Evolutionary conservation across 2,329 filamentous ascomycete genomes (phyloP).

Genomic region (Exophiala spinifera): DNA sequence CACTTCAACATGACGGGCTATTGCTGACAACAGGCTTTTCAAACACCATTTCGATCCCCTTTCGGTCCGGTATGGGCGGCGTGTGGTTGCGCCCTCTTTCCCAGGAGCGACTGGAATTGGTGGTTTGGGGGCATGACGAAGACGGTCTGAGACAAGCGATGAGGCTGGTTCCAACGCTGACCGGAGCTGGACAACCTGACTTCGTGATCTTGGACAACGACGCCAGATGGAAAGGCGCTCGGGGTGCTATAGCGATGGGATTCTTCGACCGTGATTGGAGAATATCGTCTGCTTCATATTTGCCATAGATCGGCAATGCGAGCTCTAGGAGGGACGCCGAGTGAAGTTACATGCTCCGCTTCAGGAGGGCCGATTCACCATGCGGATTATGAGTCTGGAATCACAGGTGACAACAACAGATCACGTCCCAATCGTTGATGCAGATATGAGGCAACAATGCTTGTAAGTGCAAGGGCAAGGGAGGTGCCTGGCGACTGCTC

Average conservation of each 20-base stretch:
- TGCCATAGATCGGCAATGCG: slow-evolving; percentile 25
- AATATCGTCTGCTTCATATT: slow-evolving; percentile 48
- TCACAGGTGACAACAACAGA: too few relatives aligned
- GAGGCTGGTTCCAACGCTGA: slow-evolving; percentile 54
- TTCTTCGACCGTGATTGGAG: slow-evolving; percentile 56
- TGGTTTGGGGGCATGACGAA: slow-evolving; percentile 54
- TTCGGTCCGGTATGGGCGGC: slow-evolving; percentile 44
- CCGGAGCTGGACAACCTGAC: slow-evolving; percentile 57
- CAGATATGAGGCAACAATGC: background rate
- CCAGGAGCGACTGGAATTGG: slow-evolving; percentile 50
- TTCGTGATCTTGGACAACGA: slow-evolving; percentile 50
- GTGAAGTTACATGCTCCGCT: background rate
- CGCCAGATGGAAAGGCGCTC: slow-evolving; percentile 51
- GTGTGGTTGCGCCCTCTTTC: slow-evolving; percentile 52
- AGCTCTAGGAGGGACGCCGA: background rate
- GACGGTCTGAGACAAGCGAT: slow-evolving; percentile 49
- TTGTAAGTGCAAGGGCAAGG: background rate
- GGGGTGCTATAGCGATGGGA: slow-evolving; percentile 53
- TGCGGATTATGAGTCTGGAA: too few relatives aligned
- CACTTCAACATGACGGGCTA: slow-evolving; percentile 16
- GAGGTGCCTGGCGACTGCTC: background rate
- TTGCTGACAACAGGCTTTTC: slow-evolving; percentile 18
- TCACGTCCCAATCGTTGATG: too few relatives aligned
- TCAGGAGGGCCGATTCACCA: background rate
- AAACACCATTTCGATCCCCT: slow-evolving; percentile 31